Percentiles rank a stretch among this genome's conserved stretches.
Conservation (phyloP, 305 asterid genomes). For the Solanum chacoense region DNA sequence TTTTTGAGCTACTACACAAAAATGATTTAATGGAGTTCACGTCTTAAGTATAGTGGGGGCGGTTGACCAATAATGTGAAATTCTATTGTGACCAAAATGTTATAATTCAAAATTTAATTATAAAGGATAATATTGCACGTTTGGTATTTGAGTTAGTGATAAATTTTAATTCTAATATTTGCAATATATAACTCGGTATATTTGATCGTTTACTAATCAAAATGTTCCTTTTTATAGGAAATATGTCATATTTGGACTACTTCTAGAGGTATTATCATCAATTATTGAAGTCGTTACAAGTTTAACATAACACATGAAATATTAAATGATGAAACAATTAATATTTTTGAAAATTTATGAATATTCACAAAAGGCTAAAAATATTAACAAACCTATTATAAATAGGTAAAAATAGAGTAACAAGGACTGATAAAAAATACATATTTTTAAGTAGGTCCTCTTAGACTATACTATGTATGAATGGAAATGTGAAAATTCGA, state of each 20-base stretch:
- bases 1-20: not conserved
- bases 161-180: not conserved
- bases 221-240: not conserved
- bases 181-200: not conserved
- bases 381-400: not conserved
- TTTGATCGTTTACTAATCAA: not conserved
- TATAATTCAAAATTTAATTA: no score
- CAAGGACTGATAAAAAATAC: no score
- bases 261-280: not conserved
- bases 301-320: not conserved
- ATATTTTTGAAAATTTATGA: no score
- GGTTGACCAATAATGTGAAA: no score
- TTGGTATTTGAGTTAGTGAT: not conserved
- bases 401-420: no score
- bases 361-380: not conserved
- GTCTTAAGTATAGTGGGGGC: no score
- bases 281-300: not conserved
- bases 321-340: not conserved
- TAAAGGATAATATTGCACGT: not conserved
- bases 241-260: not conserved
- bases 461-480: no score
- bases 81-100: no score
- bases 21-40: not conserved
- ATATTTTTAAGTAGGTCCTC: no score
- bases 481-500: no score